Evolutionary conservation across 306 rosid genomes (phyloP).

Genomic region (Ormosia semicastrata): DNA sequence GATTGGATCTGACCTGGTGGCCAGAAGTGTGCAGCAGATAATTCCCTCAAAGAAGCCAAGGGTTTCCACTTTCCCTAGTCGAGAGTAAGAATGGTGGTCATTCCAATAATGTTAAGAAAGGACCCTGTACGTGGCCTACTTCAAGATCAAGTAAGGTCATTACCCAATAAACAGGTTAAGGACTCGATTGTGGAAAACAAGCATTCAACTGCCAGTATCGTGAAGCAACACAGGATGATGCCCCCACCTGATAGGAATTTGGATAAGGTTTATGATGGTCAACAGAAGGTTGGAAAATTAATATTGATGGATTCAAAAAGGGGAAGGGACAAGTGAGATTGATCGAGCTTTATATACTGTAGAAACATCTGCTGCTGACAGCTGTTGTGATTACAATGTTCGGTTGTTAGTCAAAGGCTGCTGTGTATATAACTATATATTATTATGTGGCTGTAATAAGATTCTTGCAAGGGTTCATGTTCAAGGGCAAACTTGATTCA

Average conservation of each 20-base stretch:
- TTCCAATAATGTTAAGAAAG: conserved; percentile 48
- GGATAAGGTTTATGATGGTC: conserved; percentile 52
- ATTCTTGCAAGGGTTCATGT: conserved; percentile 19
- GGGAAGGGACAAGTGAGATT: conserved; percentile 60
- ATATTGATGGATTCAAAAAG: conserved; percentile 73
- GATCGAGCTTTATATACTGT: conserved; percentile 28
- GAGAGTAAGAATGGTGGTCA: conserved; percentile 51
- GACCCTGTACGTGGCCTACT: conserved; percentile 61
- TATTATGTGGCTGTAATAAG: conserved; percentile 23
- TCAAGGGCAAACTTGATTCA: conserved; percentile 26
- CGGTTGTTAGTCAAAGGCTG: conserved; percentile 18
- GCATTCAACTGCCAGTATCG: conserved; percentile 41
- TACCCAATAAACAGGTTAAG: conserved; percentile 54
- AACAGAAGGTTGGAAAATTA: conserved; percentile 58
- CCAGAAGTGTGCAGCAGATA: conserved; percentile 47
- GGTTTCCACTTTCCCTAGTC: conserved; percentile 31
- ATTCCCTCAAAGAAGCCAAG: conserved; percentile 71
- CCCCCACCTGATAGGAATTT: conserved; percentile 68
- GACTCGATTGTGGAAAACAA: conserved; percentile 50
- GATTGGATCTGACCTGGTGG: conserved; percentile 40
- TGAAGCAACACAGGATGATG: conserved; percentile 67
- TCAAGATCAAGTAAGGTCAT: conserved; percentile 81
- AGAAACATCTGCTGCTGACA: conserved; percentile 27
- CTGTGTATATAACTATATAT: conserved; percentile 29
- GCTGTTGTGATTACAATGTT: conserved; percentile 41